Base-by-base conservation (phyloP, 2,329 filamentous ascomycete genomes). In the Trichoderma atrobrunneum region DNA sequence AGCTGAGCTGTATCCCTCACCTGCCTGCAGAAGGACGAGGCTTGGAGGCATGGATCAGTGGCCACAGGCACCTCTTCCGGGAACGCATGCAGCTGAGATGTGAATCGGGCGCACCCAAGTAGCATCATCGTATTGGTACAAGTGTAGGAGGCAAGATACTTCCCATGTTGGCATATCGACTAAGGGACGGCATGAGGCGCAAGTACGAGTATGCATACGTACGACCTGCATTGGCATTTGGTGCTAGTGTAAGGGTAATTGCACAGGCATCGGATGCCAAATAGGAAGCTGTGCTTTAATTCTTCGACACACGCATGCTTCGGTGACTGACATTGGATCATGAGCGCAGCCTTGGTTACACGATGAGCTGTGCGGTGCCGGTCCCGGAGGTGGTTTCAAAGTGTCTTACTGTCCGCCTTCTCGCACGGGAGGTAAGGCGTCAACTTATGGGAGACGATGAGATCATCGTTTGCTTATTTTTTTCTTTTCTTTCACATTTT, bases 191-290 rank as follows among this genome's bases (percentile, higher is more conserved):
- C 65, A 60, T 36, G 26, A 70, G 60, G 48, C 39, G 51, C 34
- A 65, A 66, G 69, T n/a, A 24, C 54, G 28, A 65, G 69, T 36
- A 16, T 34, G 28, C 16, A 36, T 48, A 62, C 32, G 21, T 39
- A 65, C 69, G 61, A 59, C 61, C 57, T 70, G 62, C 69, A 71
- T 59, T 60, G 54, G 32, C 51, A 67, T 10, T 43, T 16, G 32
- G 34, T 71, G 61, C 66, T 66, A 59, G 57, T 60, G 61, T 60
- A 71, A 65, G 61, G 34, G 62, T 48, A 64, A 48, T 56, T 64
- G 43, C 48, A 56, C 68, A 28, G 56, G 48, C 48, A 54, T 70
- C 59, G 28, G 57, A 16, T 62, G 32, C 66, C 60, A 24, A 34
- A 61, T 51, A 51, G 56, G 66, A 61, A 69, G 66, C 36, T 61